Evolutionary conservation across 2,329 filamentous ascomycete genomes (phyloP), one percentile per base, ranked within the genome.

Genomic region (Fusarium sp.): DNA sequence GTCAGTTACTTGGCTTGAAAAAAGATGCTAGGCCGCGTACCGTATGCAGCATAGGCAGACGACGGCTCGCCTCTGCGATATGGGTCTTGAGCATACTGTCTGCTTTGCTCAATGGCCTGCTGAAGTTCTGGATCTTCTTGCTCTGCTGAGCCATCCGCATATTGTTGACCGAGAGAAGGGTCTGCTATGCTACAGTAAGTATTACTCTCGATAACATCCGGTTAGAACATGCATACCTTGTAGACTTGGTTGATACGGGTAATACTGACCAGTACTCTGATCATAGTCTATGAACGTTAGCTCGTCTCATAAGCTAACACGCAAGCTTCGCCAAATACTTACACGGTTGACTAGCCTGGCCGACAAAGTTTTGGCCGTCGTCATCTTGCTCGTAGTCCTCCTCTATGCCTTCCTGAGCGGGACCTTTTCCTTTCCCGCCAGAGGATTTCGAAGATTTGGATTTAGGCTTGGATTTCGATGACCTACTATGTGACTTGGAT

Each of bases 361-460:
- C 12, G 19, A 26, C 31, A 12, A 22, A 12, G 38, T 45, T 42
- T 9, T 35, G 34, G 15, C 41, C 38, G 11, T 49, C 53, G 15
- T 50, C 38, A 5, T 51, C 45, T 5, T 53, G 54, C 34, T 60
- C 68, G n/a, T 54, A 46, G 6, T 61, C 58, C 22, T 68, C 68
- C 1, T 56, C 52, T 3, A 60, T 64, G 3, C 66, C 55, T n/a
- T 61, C 58, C 3, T 61, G 35, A 26, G 57, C 65, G 6, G 55
- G 59, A 15, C 28, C 46, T 36, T 71, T 71, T 6, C 67, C 67
- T 41, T 71, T 71, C 24, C 57, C 61, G 44, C 60, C 52, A 7
- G 62, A 65, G 22, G 58, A 52, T 35, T 70, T 69, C 25, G 53
- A 57, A 25, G 58, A 48, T 52, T 61, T 70, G 11, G 67, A 61